phyloP scores from a whole-genome alignment of 148 eudicot genomes.

The Suaeda aralocaspica region DNA sequence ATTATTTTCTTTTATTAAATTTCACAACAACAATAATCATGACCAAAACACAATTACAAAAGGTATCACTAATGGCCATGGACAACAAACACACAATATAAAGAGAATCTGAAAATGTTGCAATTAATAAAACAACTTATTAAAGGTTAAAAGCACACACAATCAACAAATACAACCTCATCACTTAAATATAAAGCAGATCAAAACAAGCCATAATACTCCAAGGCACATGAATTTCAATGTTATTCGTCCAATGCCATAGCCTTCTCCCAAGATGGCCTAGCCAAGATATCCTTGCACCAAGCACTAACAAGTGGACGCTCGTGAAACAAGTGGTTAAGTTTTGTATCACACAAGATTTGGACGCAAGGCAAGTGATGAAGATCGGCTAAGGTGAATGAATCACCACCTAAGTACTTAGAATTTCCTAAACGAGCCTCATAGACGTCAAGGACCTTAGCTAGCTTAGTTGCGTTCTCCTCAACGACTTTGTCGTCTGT shows the following conservation, averaged over 20 bases:
- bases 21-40: too few relatives aligned
- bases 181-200: too few relatives aligned
- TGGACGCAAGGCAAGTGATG: slow-evolving; percentile 54
- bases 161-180: too few relatives aligned
- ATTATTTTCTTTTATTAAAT: too few relatives aligned
- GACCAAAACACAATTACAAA: too few relatives aligned
- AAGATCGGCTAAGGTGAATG: slow-evolving; percentile 54
- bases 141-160: too few relatives aligned
- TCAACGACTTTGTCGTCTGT: slow-evolving; percentile 37
- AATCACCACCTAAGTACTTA: slow-evolving; percentile 65
- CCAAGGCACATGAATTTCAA: too few relatives aligned
- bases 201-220: too few relatives aligned
- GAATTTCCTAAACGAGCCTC: slow-evolving; percentile 49
- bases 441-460: slow-evolving; percentile 55
- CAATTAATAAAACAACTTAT: too few relatives aligned
- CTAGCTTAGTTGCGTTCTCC: slow-evolving; percentile 40
- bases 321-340: slow-evolving; percentile 34
- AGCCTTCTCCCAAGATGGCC: slow-evolving; percentile 66
- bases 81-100: too few relatives aligned
- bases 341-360: slow-evolving; percentile 33
- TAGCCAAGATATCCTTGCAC: slow-evolving; percentile 51
- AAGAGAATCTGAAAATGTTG: too few relatives aligned
- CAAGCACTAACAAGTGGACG: slow-evolving; percentile 53
- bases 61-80: too few relatives aligned
- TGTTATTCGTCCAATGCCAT: slow-evolving; percentile 26